Percentiles rank a stretch among this genome's conserved stretches.
These are phyloP conservation scores for Zygotorulaspora danielsina DNA, from an alignment of 805 yeast species.

Conservation along the genomic window DNA sequence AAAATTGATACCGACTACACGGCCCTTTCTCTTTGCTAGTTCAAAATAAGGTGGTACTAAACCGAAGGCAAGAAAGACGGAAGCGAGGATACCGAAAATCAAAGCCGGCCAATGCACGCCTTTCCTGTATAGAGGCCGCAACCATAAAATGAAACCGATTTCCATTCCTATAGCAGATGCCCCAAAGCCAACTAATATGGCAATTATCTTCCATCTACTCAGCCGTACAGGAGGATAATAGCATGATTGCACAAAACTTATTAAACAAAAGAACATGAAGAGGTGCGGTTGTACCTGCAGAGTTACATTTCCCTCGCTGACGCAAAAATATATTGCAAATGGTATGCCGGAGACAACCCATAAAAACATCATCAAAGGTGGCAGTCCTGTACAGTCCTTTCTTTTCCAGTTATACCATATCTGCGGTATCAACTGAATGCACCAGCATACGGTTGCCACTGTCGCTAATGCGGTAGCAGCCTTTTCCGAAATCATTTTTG, in stretches of 20 bases:
- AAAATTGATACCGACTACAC: conserved; percentile 87
- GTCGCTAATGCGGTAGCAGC: conserved; percentile 80
- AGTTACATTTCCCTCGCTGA: conserved; percentile 67
- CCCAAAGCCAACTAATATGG: conserved; percentile 39
- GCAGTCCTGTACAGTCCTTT: conserved; percentile 82
- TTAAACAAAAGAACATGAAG: conserved; percentile 62
- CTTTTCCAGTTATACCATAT: conserved; percentile 65
- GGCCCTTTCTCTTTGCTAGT: conserved; percentile 69
- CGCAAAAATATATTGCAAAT: conserved; percentile 77
- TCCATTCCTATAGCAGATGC: conserved; percentile 55
- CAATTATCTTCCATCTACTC: conserved; percentile 36
- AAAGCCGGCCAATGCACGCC: conserved; percentile 71
- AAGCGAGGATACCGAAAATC: conserved; percentile 75
- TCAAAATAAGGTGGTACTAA: conserved; percentile 88
- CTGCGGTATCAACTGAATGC: conserved; percentile 86
- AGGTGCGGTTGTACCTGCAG: conserved; percentile 84
- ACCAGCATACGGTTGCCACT: conserved; percentile 88
- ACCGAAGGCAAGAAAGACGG: conserved; percentile 70
- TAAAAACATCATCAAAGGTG: conserved; percentile 79
- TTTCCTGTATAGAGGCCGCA: conserved; percentile 51
- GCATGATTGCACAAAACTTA: conserved; percentile 65
- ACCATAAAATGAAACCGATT: conserved; percentile 65
- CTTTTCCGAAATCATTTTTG: conserved; percentile 27
- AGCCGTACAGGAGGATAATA: conserved; percentile 64
- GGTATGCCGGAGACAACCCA: conserved; percentile 83